A percentile compares a stretch with the other conserved stretches of the same genome.
phyloP scores from a whole-genome alignment of 1,284 basidiomycete species.

The Coriolopsis trogii region DNA sequence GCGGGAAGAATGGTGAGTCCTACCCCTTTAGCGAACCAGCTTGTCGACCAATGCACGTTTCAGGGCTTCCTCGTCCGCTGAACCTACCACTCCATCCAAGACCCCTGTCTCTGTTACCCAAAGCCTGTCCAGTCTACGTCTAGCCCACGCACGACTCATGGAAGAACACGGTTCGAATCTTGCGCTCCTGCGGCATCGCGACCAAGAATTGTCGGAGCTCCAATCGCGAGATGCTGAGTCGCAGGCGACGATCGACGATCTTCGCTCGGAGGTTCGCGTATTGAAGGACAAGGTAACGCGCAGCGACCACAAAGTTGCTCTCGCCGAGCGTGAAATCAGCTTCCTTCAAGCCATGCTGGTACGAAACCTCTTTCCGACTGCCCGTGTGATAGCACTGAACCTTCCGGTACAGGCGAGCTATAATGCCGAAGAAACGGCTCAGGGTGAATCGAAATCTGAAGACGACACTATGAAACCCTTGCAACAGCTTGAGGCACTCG shows the following conservation, averaged over 20 bases:
- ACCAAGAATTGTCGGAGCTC: conserved; percentile 49
- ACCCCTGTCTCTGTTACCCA: conserved; percentile 57
- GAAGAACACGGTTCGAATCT: conserved; percentile 63
- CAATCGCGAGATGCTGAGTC: conserved; percentile 41
- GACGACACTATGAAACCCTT: conserved; percentile 46
- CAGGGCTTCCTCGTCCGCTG: conserved; percentile 44
- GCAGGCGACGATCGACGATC: conserved; percentile 35
- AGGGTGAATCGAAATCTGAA: conserved; percentile 34
- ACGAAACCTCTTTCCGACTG: conserved; percentile 36
- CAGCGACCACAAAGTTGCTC: conserved; percentile 46
- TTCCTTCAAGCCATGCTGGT: conserved; percentile 69
- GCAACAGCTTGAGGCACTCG: conserved; percentile 58
- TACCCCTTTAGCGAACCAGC: background rate
- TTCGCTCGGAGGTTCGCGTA: conserved; percentile 41
- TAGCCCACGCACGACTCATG: conserved; percentile 60
- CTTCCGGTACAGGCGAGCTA: conserved; percentile 53
- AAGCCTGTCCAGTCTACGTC: conserved; percentile 57
- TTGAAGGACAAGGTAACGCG: conserved; percentile 48
- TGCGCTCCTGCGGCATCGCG: conserved; percentile 51
- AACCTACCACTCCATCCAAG: conserved; percentile 41
- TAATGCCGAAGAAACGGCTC: conserved; percentile 51
- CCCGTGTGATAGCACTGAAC: background rate
- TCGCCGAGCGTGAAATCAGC: conserved; percentile 61
- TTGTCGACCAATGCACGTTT: background rate
- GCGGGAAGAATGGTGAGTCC: conserved; percentile 54